Evolutionary conservation across 2,329 filamentous ascomycete species (phyloP).

Genomic region (Colletotrichum nymphaeae): DNA sequence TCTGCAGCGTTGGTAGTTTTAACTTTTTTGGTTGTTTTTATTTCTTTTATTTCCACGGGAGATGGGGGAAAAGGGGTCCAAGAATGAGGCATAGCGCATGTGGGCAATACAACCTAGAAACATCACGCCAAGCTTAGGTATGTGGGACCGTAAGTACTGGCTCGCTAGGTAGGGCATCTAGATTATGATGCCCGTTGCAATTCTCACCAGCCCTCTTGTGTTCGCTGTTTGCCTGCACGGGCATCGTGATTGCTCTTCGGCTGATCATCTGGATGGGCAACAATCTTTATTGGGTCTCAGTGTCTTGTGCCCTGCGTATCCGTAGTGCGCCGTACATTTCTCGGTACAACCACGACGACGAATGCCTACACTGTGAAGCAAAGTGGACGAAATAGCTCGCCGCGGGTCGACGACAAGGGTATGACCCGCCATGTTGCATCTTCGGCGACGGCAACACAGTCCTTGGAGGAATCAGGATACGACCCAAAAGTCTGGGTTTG

Average conservation of each 20-base stretch:
- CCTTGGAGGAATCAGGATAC: slow-evolving; percentile 7
- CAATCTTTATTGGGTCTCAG: background rate
- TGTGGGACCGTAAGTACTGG: background rate
- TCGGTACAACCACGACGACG: background rate
- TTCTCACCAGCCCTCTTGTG: background rate
- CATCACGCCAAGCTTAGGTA: background rate
- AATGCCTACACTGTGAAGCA: background rate
- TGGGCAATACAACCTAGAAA: background rate
- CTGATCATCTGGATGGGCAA: background rate
- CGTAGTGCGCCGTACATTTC: too few relatives aligned
- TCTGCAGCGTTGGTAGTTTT: background rate
- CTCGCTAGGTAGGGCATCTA: background rate
- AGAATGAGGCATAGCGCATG: background rate
- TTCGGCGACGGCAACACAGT: slow-evolving; percentile 7
- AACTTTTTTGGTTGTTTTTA: background rate
- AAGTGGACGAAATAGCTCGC: background rate
- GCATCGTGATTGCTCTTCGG: background rate
- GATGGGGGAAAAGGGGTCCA: background rate
- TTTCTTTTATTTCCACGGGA: background rate
- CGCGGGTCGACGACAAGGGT: slow-evolving; percentile 1
- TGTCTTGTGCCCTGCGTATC: background rate
- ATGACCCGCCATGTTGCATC: slow-evolving; percentile 12
- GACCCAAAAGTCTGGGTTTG: slow-evolving; percentile 19
- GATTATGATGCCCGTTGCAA: background rate
- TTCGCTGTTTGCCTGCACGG: background rate